Base-by-base conservation (phyloP, 148 eudicot species). In the Tetragonia tetragonoides region DNA sequence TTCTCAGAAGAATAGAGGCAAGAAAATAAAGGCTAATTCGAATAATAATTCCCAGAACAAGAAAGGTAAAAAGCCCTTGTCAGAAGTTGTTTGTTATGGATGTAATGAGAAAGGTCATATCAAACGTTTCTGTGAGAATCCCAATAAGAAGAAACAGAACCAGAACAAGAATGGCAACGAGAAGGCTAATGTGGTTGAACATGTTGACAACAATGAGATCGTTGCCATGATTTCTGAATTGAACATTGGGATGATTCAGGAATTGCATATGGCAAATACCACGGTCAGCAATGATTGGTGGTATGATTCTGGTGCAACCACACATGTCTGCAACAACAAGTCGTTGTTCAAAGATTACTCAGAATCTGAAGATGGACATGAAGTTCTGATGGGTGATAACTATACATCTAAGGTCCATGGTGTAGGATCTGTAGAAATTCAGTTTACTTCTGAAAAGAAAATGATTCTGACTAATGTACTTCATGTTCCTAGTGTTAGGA, bases 401-500 rank as follows among this genome's bases (percentile, higher is more conserved):
- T 5, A 59, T 17, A 59, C 62, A 5, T 15, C 62, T 16, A 59
- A 59, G 62, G 62, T 59, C 18, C 21, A 8, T 59, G 62, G 62
- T 9, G 16, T 20, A 9, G 18, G 57, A 5, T 42, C 49, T 5
- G 38, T 70, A 20, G 57, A 42, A 17, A 3, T 70, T 17, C n/a
- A 44, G 16, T 42, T 70, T 49, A 44, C 59, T 44, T 70, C 57
- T 18, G 34, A 6, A 21, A 49, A 70, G 37, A 18, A n/a, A 59
- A 24, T 49, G 3, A 44, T 54, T 20, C 38, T 70, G 15, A 70
- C 49, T 18, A 28, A 49, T 70, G 74, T 70, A 28, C 38, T 70
- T n/a, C 38, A 77, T 67, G 79, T 77, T 53, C 51, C 65, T 68
- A 10, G 68, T 3, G 59, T 69, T 68, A 57, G 68, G 37, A 68